Evolutionary conservation across 2,329 filamentous ascomycete species (phyloP), one percentile per base, ranked within the genome.

Genomic region (Cladophialophora immunda): DNA sequence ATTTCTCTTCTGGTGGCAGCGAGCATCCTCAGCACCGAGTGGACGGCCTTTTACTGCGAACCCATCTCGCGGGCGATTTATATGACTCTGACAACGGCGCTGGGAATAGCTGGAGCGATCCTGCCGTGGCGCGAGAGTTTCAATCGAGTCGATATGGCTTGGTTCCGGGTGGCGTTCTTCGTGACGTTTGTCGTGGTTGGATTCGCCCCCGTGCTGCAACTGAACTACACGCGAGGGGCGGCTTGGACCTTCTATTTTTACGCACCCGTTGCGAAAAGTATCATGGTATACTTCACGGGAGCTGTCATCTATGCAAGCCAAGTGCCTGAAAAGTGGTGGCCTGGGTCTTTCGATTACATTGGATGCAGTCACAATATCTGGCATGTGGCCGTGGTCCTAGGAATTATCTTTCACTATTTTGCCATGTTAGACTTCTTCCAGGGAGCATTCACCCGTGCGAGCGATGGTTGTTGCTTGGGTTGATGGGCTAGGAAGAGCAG

Each of bases 11-110:
- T 99, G 29, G 95, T 99, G 60, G 93, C 95, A 2, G 93, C 95
- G 9, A 97, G 92, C 64, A 99, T 99, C 81, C 93, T 98, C 87
- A 97, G 95, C 1, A 97, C 93, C 38, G 95, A 99, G 78, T 99
- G 98, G 82, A 97, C 95, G 0, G 95, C 94, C 27, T 99, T 99
- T 80, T 99, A 99, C 83, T 97, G 95, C 82, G 95, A 99, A 75
- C 94, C 95, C 2, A 75, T 91, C 55, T 94, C 91, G 72, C 90
- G 94, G 63, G 95, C 91, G 86, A 84, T 87, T 13, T 99, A 98
- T 80, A 95, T 99, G 83, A 79, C 86, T 50, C 83, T 92, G 58
- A 98, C 95, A 2, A 90, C 92, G 65, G 77, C 90, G 15, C 87
- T 99, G 29, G 95, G 95, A 56, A 81, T 96, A 64, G 92, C 90